A percentile compares a stretch with the other conserved stretches of the same genome.
Evolutionary conservation across 2,329 filamentous ascomycete species (phyloP).

Genomic region (Volutella citrinella): DNA sequence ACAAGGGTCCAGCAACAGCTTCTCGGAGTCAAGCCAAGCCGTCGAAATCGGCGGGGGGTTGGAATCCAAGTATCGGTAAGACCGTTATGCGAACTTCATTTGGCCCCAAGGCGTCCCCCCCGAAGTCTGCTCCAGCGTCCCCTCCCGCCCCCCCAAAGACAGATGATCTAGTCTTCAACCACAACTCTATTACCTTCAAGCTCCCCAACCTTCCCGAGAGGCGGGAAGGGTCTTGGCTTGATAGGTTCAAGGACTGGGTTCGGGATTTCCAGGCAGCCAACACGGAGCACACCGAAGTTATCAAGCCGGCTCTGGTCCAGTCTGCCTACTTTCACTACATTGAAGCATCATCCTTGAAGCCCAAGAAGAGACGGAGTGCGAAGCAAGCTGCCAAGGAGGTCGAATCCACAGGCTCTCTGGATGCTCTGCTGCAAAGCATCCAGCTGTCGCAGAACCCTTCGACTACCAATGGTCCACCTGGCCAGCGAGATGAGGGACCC

Average conservation of each 20-base stretch:
- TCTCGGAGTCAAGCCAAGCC: slow-evolving; percentile 1
- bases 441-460: slow-evolving; percentile 5
- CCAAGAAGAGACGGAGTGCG: slow-evolving; percentile 30
- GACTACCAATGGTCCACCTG: slow-evolving; percentile 6
- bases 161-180: slow-evolving; percentile 18
- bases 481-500: slow-evolving; percentile 9
- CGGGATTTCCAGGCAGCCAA: slow-evolving; percentile 29
- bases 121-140: too few species aligned
- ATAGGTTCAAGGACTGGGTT: slow-evolving; percentile 34
- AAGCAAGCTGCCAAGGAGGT: slow-evolving; percentile 27
- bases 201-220: slow-evolving; percentile 26
- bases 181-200: slow-evolving; percentile 19
- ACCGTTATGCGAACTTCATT: slow-evolving; percentile 7
- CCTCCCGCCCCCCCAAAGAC: slow-evolving; percentile 15
- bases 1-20: neutral
- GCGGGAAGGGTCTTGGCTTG: slow-evolving; percentile 31
- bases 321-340: slow-evolving; percentile 30
- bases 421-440: slow-evolving; percentile 17
- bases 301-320: slow-evolving; percentile 21
- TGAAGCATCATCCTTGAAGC: slow-evolving; percentile 28
- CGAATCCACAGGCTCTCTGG: slow-evolving; percentile 22
- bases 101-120: too few species aligned
- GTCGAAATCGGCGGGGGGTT: slow-evolving; percentile 10
- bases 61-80: slow-evolving; percentile 14
- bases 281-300: slow-evolving; percentile 12